Evolutionary conservation across 2,329 filamentous ascomycete genomes (phyloP), one percentile per base, ranked within the genome.

Genomic region (Sclerotinia minor): DNA sequence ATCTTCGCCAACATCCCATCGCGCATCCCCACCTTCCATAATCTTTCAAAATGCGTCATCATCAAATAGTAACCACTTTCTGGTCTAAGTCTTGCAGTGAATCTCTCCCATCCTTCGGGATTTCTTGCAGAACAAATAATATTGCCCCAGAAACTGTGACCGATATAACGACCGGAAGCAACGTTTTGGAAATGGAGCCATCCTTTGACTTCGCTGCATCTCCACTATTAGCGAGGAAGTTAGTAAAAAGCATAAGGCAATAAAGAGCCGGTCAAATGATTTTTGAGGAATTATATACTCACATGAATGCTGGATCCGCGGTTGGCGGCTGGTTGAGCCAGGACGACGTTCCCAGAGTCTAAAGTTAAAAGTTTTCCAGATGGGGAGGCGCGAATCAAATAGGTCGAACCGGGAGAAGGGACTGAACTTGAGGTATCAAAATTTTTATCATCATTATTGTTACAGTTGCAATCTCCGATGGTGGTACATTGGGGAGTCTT

Each of bases 161-260:
- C 64, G 7, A 66, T 19, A 32, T 60, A 66, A 8, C 45, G 29
- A 24, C 64, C 64, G 4, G 64, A 66, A 26, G 45, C 64, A 0
- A 32, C n/a, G 3, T 66, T 66, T n/a, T 52, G 64, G 5, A 66
- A 66, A 44, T 24, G 41, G n/a, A 66, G 54, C 54, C 64, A 66
- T 3, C 64, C 64, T 15, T 52, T 60, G 0, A 4, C 7, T 26
- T 53, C 64, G 45, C 1, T 60, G 44, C 64, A 66, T 53, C 45
- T 60, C 54, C 64, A 66, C 64, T 66, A 53, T 52, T 15, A 1
- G 5, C 2, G 1, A 41, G 15, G 7, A 13, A 24, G 19, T 29
- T 58, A 60, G 45, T 66, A 38, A 8, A 26, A 21, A 3, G 1
- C 9, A 6, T 6, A 24, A 24, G n/a, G 32, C 26, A 19, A 32